Base-by-base conservation (phyloP, 2,329 filamentous ascomycete species). In the Xylaria multiplex region DNA sequence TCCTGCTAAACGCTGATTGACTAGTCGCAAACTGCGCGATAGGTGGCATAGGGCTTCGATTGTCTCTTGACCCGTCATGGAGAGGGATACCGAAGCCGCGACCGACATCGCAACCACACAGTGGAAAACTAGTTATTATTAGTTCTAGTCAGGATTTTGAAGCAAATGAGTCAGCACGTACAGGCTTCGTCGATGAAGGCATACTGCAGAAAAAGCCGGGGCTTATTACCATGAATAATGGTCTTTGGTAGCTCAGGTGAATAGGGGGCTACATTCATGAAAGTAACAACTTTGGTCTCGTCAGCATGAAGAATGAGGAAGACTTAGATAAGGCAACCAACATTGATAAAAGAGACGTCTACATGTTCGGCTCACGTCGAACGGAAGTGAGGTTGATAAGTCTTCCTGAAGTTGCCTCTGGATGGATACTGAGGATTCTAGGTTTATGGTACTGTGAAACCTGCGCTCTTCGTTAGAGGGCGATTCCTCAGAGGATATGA, bases 141-240 rank as follows among this genome's bases (percentile, higher is more conserved):
- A 59, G 35, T 45, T 13, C 3, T 2, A 50, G 48, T 19, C 30
- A 22, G 8, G 30, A 6, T 22, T 22, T 16, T 16, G n/a, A 11
- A 11, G 9, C 8, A 22, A 6, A 14, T 22, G 5, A 13, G 32
- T 30, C 37, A 19, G 7, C 19, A 69, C 73, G 59, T 62, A 77
- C 76, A 78, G 24, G 76, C 76, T 68, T 78, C 74, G 43, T 77
- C 76, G 32, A 69, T 24, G 40, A 77, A 74, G 40, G 74, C 70
- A 61, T 72, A 72, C 50, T 69, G 53, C 9, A 76, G 55, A 70
- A 75, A 77, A 9, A 72, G 68, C 13, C 52, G 53, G 8, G 67
- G 56, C 4, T 54, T 56, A n/a, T 49, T 48, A 24, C 46, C 50
- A 5, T 57, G 13, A 5, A 37, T 46, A 32, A 71, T 48, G 13